These are phyloP conservation scores for Fusarium stilboides DNA, from an alignment of 2,329 filamentous ascomycete genomes.

Conservation along the genomic window DNA sequence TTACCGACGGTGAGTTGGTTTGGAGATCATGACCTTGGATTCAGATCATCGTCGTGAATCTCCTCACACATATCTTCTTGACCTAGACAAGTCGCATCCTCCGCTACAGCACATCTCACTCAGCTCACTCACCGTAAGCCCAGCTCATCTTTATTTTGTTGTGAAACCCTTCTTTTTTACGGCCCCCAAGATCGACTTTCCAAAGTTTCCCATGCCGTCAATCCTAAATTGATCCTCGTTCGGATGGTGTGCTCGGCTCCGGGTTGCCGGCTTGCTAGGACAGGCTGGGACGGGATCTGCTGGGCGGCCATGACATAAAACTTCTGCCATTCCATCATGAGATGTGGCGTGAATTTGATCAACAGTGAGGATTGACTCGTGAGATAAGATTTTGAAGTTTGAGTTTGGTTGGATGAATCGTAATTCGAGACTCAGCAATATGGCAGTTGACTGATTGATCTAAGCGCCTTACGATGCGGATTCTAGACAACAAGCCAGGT, in stretches of 20 bases:
- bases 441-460: too few relatives aligned
- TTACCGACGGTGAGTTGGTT: conserved; percentile 2
- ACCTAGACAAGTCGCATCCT: too few relatives aligned
- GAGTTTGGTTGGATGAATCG: neutral
- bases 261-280: conserved; percentile 23
- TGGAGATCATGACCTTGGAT: neutral
- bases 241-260: conserved; percentile 37
- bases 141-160: neutral
- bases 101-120: conserved; percentile 5
- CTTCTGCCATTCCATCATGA: neutral
- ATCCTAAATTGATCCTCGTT: conserved; percentile 3
- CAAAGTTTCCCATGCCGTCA: conserved; percentile 22
- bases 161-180: too few relatives aligned
- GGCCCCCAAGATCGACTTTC: conserved; percentile 13
- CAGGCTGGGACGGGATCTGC: conserved; percentile 1
- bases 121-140: conserved; percentile 3
- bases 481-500: too few relatives aligned
- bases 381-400: neutral
- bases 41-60: too few relatives aligned
- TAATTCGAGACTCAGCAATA: neutral
- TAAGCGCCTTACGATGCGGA: too few relatives aligned
- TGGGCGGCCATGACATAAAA: conserved; percentile 8
- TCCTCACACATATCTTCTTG: too few relatives aligned
- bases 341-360: conserved; percentile 1
- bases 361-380: neutral